A percentile compares a stretch with the other conserved stretches of the same genome.
Evolutionary conservation across 352 stramenopile species (phyloP).

Genomic region (Stramenopiles sp.): DNA sequence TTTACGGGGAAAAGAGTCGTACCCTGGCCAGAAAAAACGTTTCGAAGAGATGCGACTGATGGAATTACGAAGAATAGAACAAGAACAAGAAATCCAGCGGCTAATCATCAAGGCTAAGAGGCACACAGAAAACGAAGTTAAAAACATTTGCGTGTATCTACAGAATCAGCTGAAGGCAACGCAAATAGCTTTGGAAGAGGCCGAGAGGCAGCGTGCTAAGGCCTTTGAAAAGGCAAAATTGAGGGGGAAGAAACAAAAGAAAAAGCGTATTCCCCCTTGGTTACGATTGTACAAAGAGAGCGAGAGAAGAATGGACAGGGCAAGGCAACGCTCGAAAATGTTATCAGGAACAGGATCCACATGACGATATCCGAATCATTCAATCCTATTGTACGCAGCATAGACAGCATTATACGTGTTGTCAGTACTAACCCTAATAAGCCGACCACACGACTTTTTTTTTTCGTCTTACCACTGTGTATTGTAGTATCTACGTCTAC

Average conservation of each 20-base stretch:
- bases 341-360: not conserved
- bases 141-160: not conserved
- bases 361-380: too few species aligned
- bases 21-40: not conserved
- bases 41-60: not conserved
- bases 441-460: too few species aligned
- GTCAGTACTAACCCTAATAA: too few species aligned
- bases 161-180: not conserved
- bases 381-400: too few species aligned
- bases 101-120: not conserved
- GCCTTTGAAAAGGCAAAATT: not conserved
- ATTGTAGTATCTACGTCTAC: too few species aligned
- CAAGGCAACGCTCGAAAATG: not conserved
- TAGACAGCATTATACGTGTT: too few species aligned
- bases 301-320: not conserved
- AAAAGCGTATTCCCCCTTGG: not conserved
- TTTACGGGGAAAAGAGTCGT: not conserved
- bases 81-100: not conserved
- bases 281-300: not conserved
- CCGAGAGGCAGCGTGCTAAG: not conserved
- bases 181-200: not conserved
- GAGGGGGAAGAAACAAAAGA: not conserved
- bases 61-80: not conserved
- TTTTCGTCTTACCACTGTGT: too few species aligned
- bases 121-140: not conserved